These are phyloP conservation scores for Parathielavia hyrcaniae DNA, from an alignment of 495 filamentous ascomycete genomes.

Conservation along the genomic window DNA sequence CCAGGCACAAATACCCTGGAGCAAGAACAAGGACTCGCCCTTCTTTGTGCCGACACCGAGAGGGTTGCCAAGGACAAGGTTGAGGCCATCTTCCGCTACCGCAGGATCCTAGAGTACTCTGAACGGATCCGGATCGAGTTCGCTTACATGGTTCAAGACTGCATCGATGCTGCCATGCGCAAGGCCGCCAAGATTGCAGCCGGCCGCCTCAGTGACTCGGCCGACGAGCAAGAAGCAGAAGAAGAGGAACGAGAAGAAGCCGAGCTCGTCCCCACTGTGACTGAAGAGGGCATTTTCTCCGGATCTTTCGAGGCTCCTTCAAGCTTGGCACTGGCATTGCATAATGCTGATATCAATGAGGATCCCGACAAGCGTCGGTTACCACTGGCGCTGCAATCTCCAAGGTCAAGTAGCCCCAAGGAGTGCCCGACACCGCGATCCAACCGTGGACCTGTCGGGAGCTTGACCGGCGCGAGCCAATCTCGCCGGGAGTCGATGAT, in stretches of 20 bases:
- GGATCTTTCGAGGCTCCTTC: conserved; percentile 55
- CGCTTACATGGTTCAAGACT: conserved; percentile 83
- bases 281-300: conserved; percentile 46
- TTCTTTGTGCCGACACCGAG: conserved; percentile 82
- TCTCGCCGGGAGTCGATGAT: conserved; percentile 66
- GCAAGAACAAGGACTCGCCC: conserved; percentile 84
- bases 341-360: conserved; percentile 41
- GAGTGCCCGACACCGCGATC: conserved; percentile 90
- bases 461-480: conserved; percentile 52
- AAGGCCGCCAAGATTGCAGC: conserved; percentile 86
- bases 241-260: conserved; percentile 26
- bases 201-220: conserved; percentile 76
- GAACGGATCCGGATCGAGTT: conserved; percentile 94
- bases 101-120: conserved; percentile 89
- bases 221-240: conserved; percentile 42
- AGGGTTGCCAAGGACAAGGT: conserved; percentile 76
- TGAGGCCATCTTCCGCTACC: conserved; percentile 83
- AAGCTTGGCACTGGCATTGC: conserved; percentile 50
- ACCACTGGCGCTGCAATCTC: conserved; percentile 44
- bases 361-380: conserved; percentile 35
- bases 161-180: conserved; percentile 82
- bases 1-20: conserved; percentile 87
- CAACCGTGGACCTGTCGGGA: conserved; percentile 59
- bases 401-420: conserved; percentile 83
- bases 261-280: conserved; percentile 19